These are phyloP conservation scores for Kodamaea alishanica DNA, from an alignment of 1,139 yeast genomes.

Conservation along the genomic window DNA sequence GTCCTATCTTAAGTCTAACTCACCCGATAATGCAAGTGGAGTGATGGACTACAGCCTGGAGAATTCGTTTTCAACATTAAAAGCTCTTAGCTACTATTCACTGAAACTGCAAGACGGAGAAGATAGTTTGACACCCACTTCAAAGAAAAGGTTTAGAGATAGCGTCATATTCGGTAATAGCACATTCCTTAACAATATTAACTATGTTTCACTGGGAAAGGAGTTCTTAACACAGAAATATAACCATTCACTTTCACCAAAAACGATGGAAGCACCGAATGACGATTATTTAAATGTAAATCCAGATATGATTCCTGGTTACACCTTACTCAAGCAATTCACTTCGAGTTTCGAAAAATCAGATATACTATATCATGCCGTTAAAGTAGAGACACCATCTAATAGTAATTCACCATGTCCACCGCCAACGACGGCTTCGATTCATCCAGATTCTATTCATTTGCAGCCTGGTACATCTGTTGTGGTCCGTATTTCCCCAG, in stretches of 20 bases:
- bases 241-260: slow-evolving; percentile 10
- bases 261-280: slow-evolving; percentile 8
- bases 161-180: slow-evolving; percentile 13
- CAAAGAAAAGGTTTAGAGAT: too few relatives aligned
- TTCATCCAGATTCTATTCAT: slow-evolving; percentile 3
- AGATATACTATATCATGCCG: slow-evolving; percentile 20
- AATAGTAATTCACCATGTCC: background rate
- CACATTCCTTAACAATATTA: slow-evolving; percentile 28
- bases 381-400: slow-evolving; percentile 2
- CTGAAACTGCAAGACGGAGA: too few relatives aligned
- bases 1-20: too few relatives aligned
- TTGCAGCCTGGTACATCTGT: slow-evolving; percentile 16
- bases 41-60: too few relatives aligned
- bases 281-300: slow-evolving; percentile 17
- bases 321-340: slow-evolving; percentile 20
- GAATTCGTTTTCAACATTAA: too few relatives aligned
- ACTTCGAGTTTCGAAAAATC: slow-evolving; percentile 14
- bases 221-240: slow-evolving; percentile 20
- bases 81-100: too few relatives aligned
- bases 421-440: slow-evolving; percentile 3
- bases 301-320: slow-evolving; percentile 23
- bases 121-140: too few relatives aligned
- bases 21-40: too few relatives aligned
- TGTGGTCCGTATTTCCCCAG: slow-evolving; percentile 27
- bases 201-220: slow-evolving; percentile 23